Conservation (phyloP, 1,139 yeast species). For the Blastobotrys capitulatus region DNA sequence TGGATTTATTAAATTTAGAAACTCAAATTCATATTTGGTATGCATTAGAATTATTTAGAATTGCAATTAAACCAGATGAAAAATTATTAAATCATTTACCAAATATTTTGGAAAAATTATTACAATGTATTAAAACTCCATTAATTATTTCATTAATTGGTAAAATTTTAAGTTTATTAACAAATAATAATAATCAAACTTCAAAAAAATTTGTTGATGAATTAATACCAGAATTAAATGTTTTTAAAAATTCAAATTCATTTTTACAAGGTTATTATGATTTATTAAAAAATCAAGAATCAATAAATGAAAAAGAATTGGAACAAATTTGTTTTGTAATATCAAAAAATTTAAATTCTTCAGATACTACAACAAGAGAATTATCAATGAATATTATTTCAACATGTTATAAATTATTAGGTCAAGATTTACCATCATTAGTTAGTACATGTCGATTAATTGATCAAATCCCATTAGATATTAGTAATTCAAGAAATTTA, state of each 20-base stretch:
- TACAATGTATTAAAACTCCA: slow-evolving; percentile 1
- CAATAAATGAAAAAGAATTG: not conserved
- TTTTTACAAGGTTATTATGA: slow-evolving; percentile 16
- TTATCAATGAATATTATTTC: slow-evolving; percentile 41
- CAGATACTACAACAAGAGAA: slow-evolving; percentile 45
- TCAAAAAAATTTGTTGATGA: not conserved
- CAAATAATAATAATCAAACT: not conserved
- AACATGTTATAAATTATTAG: slow-evolving; percentile 30
- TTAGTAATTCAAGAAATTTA: slow-evolving; percentile 72
- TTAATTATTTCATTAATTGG: slow-evolving; percentile 8
- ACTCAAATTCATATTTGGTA: slow-evolving; percentile 17
- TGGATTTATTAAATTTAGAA: slow-evolving; percentile 1
- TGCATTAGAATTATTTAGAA: slow-evolving; percentile 16
- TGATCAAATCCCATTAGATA: slow-evolving; percentile 66
- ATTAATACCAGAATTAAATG: not conserved
- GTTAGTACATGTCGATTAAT: slow-evolving; percentile 46
- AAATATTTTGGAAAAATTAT: not conserved
- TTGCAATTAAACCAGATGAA: slow-evolving; percentile 6
- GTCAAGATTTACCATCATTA: slow-evolving; percentile 28
- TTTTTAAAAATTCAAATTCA: slow-evolving; percentile 11
- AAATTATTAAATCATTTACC: slow-evolving; percentile 1
- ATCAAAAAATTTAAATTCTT: slow-evolving; percentile 35
- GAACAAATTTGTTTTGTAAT: not conserved
- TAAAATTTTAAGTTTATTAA: slow-evolving; percentile 2
- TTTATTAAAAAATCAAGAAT: not conserved